Conservation (phyloP, 768 basidiomycete genomes). For the Lactarius trivialis region DNA sequence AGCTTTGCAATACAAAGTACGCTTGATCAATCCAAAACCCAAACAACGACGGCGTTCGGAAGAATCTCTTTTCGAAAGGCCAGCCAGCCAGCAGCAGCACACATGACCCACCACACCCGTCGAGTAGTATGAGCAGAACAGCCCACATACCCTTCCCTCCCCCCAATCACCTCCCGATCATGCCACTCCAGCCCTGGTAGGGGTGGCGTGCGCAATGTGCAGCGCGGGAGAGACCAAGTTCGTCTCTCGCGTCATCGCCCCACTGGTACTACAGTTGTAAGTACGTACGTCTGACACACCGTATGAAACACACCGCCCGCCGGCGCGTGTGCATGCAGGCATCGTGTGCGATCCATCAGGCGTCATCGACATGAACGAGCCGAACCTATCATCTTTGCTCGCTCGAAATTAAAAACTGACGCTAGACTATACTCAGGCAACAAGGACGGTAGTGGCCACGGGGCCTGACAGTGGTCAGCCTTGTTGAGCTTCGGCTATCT, state of each 20-base stretch:
- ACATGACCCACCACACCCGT: constrained; percentile 12
- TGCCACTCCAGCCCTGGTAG: too few species aligned
- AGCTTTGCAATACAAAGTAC: background rate
- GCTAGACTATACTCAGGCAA: background rate
- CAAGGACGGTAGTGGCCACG: background rate
- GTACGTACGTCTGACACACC: background rate
- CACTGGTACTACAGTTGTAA: background rate
- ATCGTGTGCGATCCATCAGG: background rate
- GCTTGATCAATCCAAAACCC: constrained; percentile 1
- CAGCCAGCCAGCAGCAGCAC: background rate
- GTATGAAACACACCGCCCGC: background rate
- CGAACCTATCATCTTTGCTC: background rate
- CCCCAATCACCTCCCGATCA: constrained; percentile 5
- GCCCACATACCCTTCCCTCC: too few species aligned
- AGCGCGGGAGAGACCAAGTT: background rate
- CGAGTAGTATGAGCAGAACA: too few species aligned
- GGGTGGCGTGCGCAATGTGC: too few species aligned
- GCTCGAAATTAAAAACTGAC: background rate
- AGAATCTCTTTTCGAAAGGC: background rate
- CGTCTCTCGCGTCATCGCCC: background rate
- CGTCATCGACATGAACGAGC: background rate
- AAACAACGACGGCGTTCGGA: background rate
- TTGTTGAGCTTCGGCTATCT: background rate
- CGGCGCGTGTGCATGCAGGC: background rate
- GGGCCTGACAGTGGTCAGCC: background rate